phyloP scores from a whole-genome alignment of 2,329 filamentous ascomycete species.

The Allantophomopsis lycopodina region DNA sequence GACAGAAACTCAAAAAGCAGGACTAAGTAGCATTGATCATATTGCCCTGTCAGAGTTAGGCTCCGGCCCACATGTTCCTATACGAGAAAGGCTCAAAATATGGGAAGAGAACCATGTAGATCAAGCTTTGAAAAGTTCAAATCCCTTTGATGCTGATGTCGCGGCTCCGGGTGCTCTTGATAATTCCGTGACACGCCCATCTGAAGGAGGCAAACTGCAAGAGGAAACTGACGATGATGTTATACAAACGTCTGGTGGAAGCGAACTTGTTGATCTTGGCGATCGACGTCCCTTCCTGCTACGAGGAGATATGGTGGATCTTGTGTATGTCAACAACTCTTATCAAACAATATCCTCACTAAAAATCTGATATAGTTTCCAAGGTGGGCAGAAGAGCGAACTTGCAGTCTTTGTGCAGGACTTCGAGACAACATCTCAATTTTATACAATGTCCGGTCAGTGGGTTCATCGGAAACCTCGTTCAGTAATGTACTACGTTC shows the following conservation, averaged over 20 bases:
- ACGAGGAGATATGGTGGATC: slow-evolving; percentile 19
- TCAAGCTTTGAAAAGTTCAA: too few species aligned
- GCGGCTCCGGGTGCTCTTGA: too few species aligned
- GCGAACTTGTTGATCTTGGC: slow-evolving; percentile 32
- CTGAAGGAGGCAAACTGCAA: slow-evolving; percentile 7
- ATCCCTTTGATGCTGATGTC: too few species aligned
- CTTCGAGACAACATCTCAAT: slow-evolving; percentile 25
- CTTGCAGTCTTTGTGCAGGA: slow-evolving; percentile 33
- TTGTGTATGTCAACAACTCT: slow-evolving; percentile 9
- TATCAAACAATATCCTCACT: too few species aligned
- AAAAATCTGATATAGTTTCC: too few species aligned
- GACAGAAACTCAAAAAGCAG: too few species aligned
- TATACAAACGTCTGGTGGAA: slow-evolving; percentile 22
- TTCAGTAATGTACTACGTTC: slow-evolving; percentile 26
- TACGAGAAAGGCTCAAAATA: too few species aligned
- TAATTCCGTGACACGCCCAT: background rate
- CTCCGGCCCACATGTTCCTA: too few species aligned
- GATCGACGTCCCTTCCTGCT: slow-evolving; percentile 14
- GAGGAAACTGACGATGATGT: slow-evolving; percentile 11
- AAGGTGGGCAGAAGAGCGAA: slow-evolving; percentile 10
- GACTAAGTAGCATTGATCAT: too few species aligned
- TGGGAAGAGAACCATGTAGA: too few species aligned
- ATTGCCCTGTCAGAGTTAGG: too few species aligned
- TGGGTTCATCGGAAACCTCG: slow-evolving; percentile 25
- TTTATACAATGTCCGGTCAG: slow-evolving; percentile 32